Percentiles rank a stretch among this genome's conserved stretches.
Evolutionary conservation across 805 yeast genomes (phyloP).

Genomic region (Spencermartinsiella europaea): DNA sequence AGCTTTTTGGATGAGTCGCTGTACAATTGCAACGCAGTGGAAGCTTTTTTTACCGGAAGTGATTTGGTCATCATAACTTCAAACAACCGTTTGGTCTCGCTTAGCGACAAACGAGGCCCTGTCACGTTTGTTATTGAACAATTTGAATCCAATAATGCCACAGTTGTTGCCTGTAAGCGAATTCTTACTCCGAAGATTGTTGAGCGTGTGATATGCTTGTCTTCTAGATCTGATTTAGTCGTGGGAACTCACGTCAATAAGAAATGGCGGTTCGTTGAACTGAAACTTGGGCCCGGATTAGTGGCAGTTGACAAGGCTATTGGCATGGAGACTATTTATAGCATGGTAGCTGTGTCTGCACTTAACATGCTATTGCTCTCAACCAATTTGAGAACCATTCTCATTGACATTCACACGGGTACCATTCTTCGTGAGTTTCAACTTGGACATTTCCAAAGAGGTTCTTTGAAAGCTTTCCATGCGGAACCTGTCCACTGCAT

Average conservation of each 20-base stretch:
- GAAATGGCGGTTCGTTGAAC: conserved; percentile 47
- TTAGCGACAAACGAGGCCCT: conserved; percentile 2
- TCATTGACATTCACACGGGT: conserved; percentile 73
- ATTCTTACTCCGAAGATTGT: conserved; percentile 67
- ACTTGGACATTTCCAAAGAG: conserved; percentile 58
- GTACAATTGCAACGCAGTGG: conserved; percentile 1
- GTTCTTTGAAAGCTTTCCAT: conserved; percentile 64
- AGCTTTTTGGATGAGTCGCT: conserved; percentile 3
- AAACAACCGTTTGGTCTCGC: conserved; percentile 10
- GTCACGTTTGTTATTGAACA: conserved; percentile 1
- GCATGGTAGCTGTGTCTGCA: conserved; percentile 21
- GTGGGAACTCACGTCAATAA: conserved; percentile 59
- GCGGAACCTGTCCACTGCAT: conserved; percentile 84
- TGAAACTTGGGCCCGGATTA: not conserved
- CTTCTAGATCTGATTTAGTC: conserved; percentile 46
- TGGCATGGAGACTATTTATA: conserved; percentile 1
- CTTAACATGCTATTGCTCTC: conserved; percentile 25
- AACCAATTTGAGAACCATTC: conserved; percentile 27
- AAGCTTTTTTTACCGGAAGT: conserved; percentile 12
- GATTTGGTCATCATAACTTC: conserved; percentile 21
- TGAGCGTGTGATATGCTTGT: conserved; percentile 59
- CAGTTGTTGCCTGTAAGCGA: conserved; percentile 38
- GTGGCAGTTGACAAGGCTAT: conserved; percentile 4
- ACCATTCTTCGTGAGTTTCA: conserved; percentile 55
- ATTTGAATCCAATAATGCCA: conserved; percentile 5